Conservation (phyloP, 2,329 filamentous ascomycete genomes). For the Escovopsis sp. region DNA sequence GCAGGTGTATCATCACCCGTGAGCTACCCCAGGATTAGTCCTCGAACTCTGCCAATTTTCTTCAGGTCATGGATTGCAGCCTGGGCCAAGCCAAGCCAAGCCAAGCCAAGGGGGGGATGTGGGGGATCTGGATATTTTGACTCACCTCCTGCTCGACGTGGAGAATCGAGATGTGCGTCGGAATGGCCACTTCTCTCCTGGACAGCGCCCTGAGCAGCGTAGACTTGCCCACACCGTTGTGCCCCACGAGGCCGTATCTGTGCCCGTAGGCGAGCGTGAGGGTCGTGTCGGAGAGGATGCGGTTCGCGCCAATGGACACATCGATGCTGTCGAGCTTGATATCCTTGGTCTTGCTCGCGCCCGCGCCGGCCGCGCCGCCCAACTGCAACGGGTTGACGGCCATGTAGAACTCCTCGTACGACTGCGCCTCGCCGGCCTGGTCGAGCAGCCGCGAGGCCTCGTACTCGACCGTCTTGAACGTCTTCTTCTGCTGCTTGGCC, state of each 20-base stretch:
- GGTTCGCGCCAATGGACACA: constrained; percentile 74
- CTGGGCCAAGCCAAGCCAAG: too few species aligned
- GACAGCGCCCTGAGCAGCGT: constrained; percentile 87
- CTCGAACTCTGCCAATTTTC: not conserved
- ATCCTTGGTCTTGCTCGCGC: constrained; percentile 86
- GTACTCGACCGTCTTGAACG: constrained; percentile 96
- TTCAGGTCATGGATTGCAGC: too few species aligned
- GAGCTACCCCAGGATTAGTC: constrained; percentile 39
- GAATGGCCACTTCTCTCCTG: constrained; percentile 84
- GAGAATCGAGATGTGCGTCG: constrained; percentile 94
- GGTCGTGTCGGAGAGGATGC: constrained; percentile 82
- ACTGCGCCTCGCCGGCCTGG: constrained; percentile 67
- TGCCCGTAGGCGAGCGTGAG: constrained; percentile 83
- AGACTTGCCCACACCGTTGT: constrained; percentile 98
- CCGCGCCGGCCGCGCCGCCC: constrained; percentile 45
- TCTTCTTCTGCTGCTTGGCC: constrained; percentile 96
- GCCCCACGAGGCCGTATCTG: constrained; percentile 91
- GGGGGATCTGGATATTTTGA: not conserved
- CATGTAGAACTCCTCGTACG: constrained; percentile 99
- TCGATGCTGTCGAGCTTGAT: constrained; percentile 96
- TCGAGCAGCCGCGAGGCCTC: constrained; percentile 84
- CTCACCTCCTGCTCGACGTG: constrained; percentile 93
- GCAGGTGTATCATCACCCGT: constrained; percentile 90
- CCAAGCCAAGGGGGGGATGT: not conserved
- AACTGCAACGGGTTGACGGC: constrained; percentile 92